Conservation (phyloP, 169 alveolate genomes). For the Cryptosporidium parvum region DNA sequence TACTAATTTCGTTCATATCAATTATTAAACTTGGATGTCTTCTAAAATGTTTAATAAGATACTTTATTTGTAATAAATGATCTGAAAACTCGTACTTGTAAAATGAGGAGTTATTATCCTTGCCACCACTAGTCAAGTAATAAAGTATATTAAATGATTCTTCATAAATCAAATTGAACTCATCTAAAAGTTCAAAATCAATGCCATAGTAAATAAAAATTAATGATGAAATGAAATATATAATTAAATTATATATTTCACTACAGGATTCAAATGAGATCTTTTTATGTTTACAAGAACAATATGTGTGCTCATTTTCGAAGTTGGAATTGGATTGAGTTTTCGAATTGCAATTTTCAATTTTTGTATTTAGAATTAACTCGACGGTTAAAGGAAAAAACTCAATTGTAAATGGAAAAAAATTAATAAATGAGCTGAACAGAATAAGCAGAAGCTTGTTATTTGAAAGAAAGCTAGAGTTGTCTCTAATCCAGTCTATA, state of each 20-base stretch:
- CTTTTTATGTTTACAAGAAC: constrained; percentile 3
- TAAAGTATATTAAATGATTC: constrained; percentile 47
- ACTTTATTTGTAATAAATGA: constrained; percentile 17
- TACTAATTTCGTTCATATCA: neutral
- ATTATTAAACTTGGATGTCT: constrained; percentile 3
- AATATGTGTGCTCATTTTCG: neutral
- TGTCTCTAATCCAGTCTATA: constrained; percentile 18
- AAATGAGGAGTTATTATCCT: constrained; percentile 14
- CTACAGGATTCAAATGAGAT: neutral
- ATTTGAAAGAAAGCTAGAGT: constrained; percentile 8
- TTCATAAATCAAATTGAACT: constrained; percentile 26
- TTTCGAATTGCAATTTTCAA: neutral
- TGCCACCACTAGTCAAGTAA: constrained; percentile 16
- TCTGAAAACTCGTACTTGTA: neutral
- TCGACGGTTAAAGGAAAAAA: constrained; percentile 12
- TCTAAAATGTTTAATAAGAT: constrained; percentile 5
- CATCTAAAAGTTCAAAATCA: constrained; percentile 5
- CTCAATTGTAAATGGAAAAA: constrained; percentile 21
- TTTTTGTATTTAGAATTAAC: constrained; percentile 16
- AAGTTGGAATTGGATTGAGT: neutral
- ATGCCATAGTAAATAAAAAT: constrained; percentile 36
- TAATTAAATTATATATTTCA: neutral
- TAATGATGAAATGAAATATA: constrained; percentile 20
- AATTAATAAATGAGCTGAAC: constrained; percentile 5
- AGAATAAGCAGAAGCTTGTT: constrained; percentile 4